These are phyloP conservation scores for Lasiosphaeria ovina DNA, from an alignment of 495 filamentous ascomycete genomes.

Conservation along the genomic window DNA sequence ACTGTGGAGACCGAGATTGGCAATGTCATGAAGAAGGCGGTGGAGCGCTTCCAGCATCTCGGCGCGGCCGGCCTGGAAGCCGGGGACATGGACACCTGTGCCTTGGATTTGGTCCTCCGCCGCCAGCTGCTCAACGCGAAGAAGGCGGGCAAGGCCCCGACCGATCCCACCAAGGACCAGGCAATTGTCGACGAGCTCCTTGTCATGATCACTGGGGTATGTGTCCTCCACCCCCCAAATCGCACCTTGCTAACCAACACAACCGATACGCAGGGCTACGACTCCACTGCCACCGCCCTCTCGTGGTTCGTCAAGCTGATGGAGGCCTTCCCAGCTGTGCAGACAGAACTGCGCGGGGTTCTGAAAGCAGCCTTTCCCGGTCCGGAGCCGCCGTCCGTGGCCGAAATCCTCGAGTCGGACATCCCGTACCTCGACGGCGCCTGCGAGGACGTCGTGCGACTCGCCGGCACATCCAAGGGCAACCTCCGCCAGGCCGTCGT, in stretches of 20 bases:
- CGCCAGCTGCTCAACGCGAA: constrained; percentile 29
- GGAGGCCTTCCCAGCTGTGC: constrained; percentile 22
- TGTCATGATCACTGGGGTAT: constrained; percentile 18
- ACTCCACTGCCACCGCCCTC: constrained; percentile 30
- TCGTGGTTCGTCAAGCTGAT: constrained; percentile 38
- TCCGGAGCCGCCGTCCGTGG: constrained; percentile 17
- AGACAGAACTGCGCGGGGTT: constrained; percentile 28
- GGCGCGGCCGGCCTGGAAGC: constrained; percentile 15
- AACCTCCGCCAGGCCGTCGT: constrained; percentile 26
- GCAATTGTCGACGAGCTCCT: constrained; percentile 32
- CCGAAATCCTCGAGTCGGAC: constrained; percentile 28
- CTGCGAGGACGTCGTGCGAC: constrained; percentile 36
- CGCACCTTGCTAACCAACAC: background rate
- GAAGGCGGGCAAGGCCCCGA: constrained; percentile 22
- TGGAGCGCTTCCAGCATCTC: constrained; percentile 22
- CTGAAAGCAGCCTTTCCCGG: constrained; percentile 24
- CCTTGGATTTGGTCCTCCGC: constrained; percentile 38
- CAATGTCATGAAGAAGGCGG: constrained; percentile 22
- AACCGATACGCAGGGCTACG: constrained; percentile 21
- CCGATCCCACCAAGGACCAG: constrained; percentile 27
- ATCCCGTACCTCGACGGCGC: constrained; percentile 42
- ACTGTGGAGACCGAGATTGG: constrained; percentile 22
- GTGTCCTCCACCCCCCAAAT: background rate
- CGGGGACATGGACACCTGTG: constrained; percentile 31
- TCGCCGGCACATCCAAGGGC: constrained; percentile 19